Conservation (phyloP, 1,139 yeast genomes). For the Debaryomyces udenii region DNA sequence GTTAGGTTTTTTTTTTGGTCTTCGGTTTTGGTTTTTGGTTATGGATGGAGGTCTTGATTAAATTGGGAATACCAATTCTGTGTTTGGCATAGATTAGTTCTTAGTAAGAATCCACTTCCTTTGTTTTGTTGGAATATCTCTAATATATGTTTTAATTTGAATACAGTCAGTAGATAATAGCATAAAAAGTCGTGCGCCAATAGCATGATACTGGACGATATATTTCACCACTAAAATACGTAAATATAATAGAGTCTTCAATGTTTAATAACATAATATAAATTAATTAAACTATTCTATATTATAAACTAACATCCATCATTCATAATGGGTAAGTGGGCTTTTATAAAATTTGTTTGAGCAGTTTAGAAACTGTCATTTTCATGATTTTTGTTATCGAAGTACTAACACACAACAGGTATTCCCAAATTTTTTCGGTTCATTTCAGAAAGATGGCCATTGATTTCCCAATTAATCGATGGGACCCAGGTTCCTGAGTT, state of each 20-base stretch:
- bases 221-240: constrained; percentile 5
- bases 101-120: neutral
- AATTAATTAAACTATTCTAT: neutral
- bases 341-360: neutral
- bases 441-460: constrained; percentile 99
- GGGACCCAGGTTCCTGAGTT: constrained; percentile 89
- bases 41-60: neutral
- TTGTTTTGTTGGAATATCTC: constrained; percentile 5
- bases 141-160: constrained; percentile 5
- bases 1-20: neutral
- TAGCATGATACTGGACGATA: constrained; percentile 6
- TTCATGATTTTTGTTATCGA: neutral
- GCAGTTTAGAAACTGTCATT: neutral
- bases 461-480: constrained; percentile 85
- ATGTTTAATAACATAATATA: neutral
- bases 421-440: constrained; percentile 95
- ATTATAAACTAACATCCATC: constrained; percentile 5
- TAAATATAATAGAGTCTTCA: too few relatives aligned
- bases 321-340: constrained; percentile 12
- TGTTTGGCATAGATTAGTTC: neutral
- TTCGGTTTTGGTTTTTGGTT: constrained; percentile 1
- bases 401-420: constrained; percentile 51
- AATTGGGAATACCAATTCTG: neutral
- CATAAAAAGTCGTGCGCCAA: constrained; percentile 5
- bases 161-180: neutral